Evolutionary conservation across 805 yeast genomes (phyloP).

Genomic region (Maudiozyma pseudohumilis): DNA sequence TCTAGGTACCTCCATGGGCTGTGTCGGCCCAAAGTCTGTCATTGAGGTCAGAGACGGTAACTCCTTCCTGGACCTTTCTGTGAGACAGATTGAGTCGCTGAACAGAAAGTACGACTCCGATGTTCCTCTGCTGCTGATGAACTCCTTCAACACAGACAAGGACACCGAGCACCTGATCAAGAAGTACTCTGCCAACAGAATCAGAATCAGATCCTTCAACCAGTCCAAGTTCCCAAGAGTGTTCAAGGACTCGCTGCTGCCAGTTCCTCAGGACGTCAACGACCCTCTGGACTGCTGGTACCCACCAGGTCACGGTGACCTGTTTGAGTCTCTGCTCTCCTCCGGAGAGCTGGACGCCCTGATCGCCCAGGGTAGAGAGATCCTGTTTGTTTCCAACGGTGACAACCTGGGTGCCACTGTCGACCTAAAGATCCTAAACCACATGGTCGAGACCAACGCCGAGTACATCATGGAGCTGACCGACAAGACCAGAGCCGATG

Average conservation of each 20-base stretch:
- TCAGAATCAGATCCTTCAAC: slow-evolving; percentile 89
- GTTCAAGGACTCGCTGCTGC: slow-evolving; percentile 87
- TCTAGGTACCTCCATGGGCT: slow-evolving; percentile 98
- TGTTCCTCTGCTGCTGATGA: slow-evolving; percentile 94
- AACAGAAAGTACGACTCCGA: slow-evolving; percentile 85
- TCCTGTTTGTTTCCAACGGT: slow-evolving; percentile 92
- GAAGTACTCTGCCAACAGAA: slow-evolving; percentile 94
- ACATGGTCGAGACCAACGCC: slow-evolving; percentile 83
- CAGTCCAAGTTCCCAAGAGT: slow-evolving; percentile 98
- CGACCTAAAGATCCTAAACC: slow-evolving; percentile 78
- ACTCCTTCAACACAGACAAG: slow-evolving; percentile 89
- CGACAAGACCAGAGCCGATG: slow-evolving; percentile 98
- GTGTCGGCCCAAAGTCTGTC: slow-evolving; percentile 91
- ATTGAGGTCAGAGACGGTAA: slow-evolving; percentile 98
- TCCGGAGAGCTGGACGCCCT: slow-evolving; percentile 89
- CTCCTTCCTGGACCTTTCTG: slow-evolving; percentile 89
- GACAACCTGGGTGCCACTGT: slow-evolving; percentile 98
- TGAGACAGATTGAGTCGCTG: slow-evolving; percentile 92
- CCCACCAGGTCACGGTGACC: slow-evolving; percentile 99
- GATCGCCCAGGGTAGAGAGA: slow-evolving; percentile 87
- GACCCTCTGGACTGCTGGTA: slow-evolving; percentile 86
- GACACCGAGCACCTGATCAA: slow-evolving; percentile 93
- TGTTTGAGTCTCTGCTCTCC: slow-evolving; percentile 79
- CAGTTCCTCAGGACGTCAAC: slow-evolving; percentile 72
- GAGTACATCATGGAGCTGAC: slow-evolving; percentile 98